Evolutionary conservation across 2,329 filamentous ascomycete genomes (phyloP), one percentile per base, ranked within the genome.

Genomic region (Furcasterigmium furcatum): DNA sequence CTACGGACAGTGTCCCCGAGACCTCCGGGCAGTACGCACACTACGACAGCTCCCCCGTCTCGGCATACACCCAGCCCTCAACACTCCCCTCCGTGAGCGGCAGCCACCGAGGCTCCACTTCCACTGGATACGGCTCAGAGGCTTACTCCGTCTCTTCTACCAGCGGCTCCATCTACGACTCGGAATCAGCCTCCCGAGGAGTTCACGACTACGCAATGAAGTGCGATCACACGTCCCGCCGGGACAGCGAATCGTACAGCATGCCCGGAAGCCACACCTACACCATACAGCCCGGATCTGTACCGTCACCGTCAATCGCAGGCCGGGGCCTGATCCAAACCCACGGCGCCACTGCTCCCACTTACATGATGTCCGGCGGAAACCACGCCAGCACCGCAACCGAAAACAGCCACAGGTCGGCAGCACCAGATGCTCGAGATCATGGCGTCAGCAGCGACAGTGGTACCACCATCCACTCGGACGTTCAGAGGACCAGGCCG

Each of bases 81-180:
- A 47, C 48, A 5, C 24, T 48, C 12, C 46, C 48, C 18, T 51
- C 50, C 25, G 45, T 44, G 42, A 41, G 29, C 9, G 48, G 43
- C 35, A 18, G 12, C 40, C 39, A 47, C 32, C 41, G 44, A 9
- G 20, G 46, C n/a, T 42, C 47, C 20, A 38, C 24, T 16, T 41
- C 38, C n/a, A 42, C 47, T 12, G 41, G 40, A 9, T 25, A 29
- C 2, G 47, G 41, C 1, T 24, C 44, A 3, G 52, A 54, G 40
- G 40, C 44, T 13, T 46, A 50, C 9, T 44, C 49, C 3, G 34
- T 43, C 12, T 43, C 49, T 34, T 41, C 47, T 12, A 21, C 43
- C 30, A 40, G 18, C 3, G 48, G 48, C 38, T 44, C 51, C 40
- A 46, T 55, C 22, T 55, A 52, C 42, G 39, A 46, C 1, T 44